These are phyloP conservation scores for Suhomyces terraborum DNA, from an alignment of 1,139 yeast genomes.

Conservation along the genomic window DNA sequence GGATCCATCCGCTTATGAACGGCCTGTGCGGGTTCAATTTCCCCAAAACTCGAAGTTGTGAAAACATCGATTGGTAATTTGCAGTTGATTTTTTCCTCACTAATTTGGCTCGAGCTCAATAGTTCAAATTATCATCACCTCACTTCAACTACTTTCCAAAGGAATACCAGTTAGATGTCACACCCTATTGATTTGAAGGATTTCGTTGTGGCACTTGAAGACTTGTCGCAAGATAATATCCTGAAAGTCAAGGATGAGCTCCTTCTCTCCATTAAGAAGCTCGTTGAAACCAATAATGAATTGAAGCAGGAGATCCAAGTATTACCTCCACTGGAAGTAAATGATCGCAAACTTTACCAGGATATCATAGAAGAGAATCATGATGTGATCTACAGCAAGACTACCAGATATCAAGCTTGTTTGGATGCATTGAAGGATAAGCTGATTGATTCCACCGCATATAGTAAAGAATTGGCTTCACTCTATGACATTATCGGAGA, in stretches of 20 bases:
- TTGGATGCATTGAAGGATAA: constrained; percentile 8
- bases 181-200: constrained; percentile 32
- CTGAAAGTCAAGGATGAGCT: constrained; percentile 28
- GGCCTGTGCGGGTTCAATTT: background rate
- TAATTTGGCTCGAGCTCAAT: no score
- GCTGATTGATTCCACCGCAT: constrained; percentile 6
- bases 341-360: constrained; percentile 6
- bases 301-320: constrained; percentile 30
- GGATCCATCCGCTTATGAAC: background rate
- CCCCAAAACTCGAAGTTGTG: constrained; percentile 1
- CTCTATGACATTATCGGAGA: constrained; percentile 4
- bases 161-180: no score
- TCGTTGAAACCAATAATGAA: constrained; percentile 35
- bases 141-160: no score
- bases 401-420: background rate
- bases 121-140: background rate
- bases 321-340: constrained; percentile 13
- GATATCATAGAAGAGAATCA: constrained; percentile 39
- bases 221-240: constrained; percentile 37
- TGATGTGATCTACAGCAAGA: constrained; percentile 24
- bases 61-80: constrained; percentile 1
- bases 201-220: constrained; percentile 35
- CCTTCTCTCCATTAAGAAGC: constrained; percentile 29
- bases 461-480: background rate
- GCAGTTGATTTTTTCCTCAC: constrained; percentile 4